A percentile compares a stretch with the other conserved stretches of the same genome.
Conservation (phyloP, 2,329 filamentous ascomycete genomes). For the Orbilia ellipsospora region DNA sequence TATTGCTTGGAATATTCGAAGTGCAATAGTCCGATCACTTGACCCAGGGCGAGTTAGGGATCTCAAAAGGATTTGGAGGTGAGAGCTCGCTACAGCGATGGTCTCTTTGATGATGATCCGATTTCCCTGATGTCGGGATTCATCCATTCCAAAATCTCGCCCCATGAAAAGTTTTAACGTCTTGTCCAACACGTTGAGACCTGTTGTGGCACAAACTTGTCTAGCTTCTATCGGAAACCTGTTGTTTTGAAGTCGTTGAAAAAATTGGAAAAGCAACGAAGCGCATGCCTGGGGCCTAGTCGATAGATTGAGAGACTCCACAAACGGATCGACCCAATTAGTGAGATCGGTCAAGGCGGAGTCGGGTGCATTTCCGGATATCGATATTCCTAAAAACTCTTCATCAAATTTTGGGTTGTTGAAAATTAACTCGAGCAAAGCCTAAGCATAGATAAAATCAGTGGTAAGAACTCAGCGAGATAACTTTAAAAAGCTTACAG, state of each 20-base stretch:
- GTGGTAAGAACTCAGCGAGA: slow-evolving; percentile 18
- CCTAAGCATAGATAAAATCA: slow-evolving; percentile 32
- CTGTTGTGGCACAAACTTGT: slow-evolving; percentile 65
- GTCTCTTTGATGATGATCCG: slow-evolving; percentile 66
- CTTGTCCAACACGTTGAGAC: slow-evolving; percentile 64
- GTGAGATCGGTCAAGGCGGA: slow-evolving; percentile 56
- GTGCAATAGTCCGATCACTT: slow-evolving; percentile 46
- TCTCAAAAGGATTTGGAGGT: slow-evolving; percentile 60
- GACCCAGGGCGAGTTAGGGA: slow-evolving; percentile 50
- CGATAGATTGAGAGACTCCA: slow-evolving; percentile 57
- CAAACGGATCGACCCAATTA: slow-evolving; percentile 58
- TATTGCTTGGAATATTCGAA: slow-evolving; percentile 55
- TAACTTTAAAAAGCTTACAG: slow-evolving; percentile 17
- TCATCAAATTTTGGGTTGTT: slow-evolving; percentile 57
- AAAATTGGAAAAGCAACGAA: slow-evolving; percentile 57
- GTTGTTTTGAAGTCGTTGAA: slow-evolving; percentile 61
- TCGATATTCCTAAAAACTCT: slow-evolving; percentile 52
- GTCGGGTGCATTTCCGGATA: slow-evolving; percentile 53
- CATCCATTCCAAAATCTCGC: slow-evolving; percentile 65
- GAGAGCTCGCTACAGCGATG: slow-evolving; percentile 65
- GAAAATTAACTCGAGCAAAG: slow-evolving; percentile 58
- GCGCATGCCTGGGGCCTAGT: slow-evolving; percentile 51
- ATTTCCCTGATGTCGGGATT: slow-evolving; percentile 64
- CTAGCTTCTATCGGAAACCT: slow-evolving; percentile 63
- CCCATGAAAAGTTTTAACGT: slow-evolving; percentile 61